Evolutionary conservation across 2,329 filamentous ascomycete species (phyloP).

Genomic region (Tolypocladium tropicale): DNA sequence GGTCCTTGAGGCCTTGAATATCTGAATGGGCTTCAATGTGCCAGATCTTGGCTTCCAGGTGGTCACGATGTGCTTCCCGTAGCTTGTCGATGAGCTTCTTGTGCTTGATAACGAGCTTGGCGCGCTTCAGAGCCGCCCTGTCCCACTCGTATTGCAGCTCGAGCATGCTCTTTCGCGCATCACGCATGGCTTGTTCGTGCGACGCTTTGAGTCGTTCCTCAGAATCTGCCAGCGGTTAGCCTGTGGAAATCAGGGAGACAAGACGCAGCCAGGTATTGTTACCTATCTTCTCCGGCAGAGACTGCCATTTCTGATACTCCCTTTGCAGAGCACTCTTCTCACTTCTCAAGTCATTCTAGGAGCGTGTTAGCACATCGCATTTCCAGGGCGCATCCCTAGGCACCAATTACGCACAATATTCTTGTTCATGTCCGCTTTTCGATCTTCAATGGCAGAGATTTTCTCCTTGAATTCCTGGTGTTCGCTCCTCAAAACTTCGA

Average conservation of each 20-base stretch:
- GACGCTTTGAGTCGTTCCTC: constrained; percentile 21
- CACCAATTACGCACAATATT: constrained; percentile 21
- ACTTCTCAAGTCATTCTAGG: constrained; percentile 36
- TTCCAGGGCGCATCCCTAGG: neutral
- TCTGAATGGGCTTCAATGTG: constrained; percentile 79
- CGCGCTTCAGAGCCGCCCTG: constrained; percentile 43
- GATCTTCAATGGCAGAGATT: constrained; percentile 28
- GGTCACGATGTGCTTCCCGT: constrained; percentile 47
- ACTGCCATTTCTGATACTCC: constrained; percentile 52
- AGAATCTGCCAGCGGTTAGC: constrained; percentile 20
- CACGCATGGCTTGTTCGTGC: constrained; percentile 20
- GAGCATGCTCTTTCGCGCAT: constrained; percentile 27
- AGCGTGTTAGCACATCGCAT: constrained; percentile 10
- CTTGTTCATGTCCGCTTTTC: constrained; percentile 29
- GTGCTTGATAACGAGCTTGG: constrained; percentile 39
- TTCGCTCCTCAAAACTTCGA: constrained; percentile 21
- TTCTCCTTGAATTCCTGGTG: constrained; percentile 25
- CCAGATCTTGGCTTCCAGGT: constrained; percentile 61
- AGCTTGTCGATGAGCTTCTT: constrained; percentile 53
- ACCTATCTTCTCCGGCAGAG: constrained; percentile 64
- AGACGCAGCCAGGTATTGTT: constrained; percentile 19
- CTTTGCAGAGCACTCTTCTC: constrained; percentile 62
- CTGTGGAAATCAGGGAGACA: neutral
- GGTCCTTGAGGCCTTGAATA: constrained; percentile 53
- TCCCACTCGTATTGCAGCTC: constrained; percentile 46